Conservation (phyloP, 1,284 basidiomycete species). For the Austroboletus novae-zelandiae region DNA sequence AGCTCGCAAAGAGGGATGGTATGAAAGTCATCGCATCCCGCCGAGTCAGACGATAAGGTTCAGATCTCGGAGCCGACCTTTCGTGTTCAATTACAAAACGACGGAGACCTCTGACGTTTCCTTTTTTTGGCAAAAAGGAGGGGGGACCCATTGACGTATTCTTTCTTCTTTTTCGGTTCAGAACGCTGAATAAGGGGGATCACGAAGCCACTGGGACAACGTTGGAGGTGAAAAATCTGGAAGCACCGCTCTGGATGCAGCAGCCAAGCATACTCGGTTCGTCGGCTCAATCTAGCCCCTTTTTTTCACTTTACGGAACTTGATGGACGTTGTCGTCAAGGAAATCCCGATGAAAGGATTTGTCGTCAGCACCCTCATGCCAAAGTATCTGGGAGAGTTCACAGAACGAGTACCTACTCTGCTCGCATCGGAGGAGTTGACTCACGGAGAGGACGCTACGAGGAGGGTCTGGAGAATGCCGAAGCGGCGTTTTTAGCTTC, state of each 20-base stretch:
- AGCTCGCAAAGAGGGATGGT: slow-evolving; percentile 38
- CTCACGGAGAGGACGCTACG: slow-evolving; percentile 8
- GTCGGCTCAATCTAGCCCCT: slow-evolving; percentile 1
- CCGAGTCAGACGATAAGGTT: slow-evolving; percentile 41
- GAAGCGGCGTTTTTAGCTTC: slow-evolving; percentile 7
- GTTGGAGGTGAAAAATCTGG: slow-evolving; percentile 67
- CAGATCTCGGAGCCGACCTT: slow-evolving; percentile 36
- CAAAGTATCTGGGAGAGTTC: slow-evolving; percentile 10
- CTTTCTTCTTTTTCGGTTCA: background rate
- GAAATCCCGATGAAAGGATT: slow-evolving; percentile 13
- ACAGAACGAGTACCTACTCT: slow-evolving; percentile 3
- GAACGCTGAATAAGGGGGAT: background rate
- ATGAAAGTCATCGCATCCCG: slow-evolving; percentile 39
- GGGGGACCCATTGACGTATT: slow-evolving; percentile 18
- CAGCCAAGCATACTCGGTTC: slow-evolving; percentile 52
- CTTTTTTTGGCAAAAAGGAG: slow-evolving; percentile 8
- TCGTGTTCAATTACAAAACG: slow-evolving; percentile 39
- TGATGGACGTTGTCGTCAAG: slow-evolving; percentile 2
- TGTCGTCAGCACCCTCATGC: background rate
- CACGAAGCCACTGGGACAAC: slow-evolving; percentile 47
- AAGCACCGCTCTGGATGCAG: slow-evolving; percentile 52
- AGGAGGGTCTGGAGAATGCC: slow-evolving; percentile 15
- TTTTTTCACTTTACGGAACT: slow-evolving; percentile 5
- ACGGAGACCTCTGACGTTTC: slow-evolving; percentile 26
- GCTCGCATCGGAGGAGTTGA: slow-evolving; percentile 12